Base-by-base conservation (phyloP, 1,139 yeast genomes). In the Zygoascus sp. region DNA sequence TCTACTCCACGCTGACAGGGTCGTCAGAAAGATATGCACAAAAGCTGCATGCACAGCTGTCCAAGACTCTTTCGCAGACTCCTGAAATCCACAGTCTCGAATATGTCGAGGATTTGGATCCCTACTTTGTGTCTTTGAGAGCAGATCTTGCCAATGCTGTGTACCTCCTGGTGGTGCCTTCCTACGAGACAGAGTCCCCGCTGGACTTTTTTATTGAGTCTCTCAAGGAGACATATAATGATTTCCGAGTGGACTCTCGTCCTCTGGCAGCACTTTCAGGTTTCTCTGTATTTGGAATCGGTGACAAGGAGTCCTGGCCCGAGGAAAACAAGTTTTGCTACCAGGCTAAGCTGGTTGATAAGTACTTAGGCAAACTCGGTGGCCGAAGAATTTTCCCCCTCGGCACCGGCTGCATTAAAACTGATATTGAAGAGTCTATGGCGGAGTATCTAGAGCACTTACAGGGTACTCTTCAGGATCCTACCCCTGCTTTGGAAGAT, bases 141-240 rank as follows among this genome's bases (percentile, higher is more conserved):
- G 68, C 72, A 32, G 48, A 44, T 7, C 42, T 45, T 44, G 48
- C 53, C 28, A 53, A 54, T 22, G 42, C 56, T 19, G 72, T 79
- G 39, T 89, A 87, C 59, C 62, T 90, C 20, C 58, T 89, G 53
- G 87, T 89, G 13, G 71, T 89, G 23, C 97, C 97, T 2, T 87
- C 96, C 0, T 89, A 89, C 62, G 97, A 88, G 58, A 85, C 90
- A 0, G 97, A 89, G 64, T 85, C 95, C 1, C 96, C 97, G 9
- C 75, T 90, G 42, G 97, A 89, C 64, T 89, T 81, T 61, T 88
- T 88, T 64, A 70, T 89, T 50, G 95, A 87, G 59, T 82, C 86
- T 45, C 71, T 89, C 57, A 74, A 78, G 52, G 97, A 89, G 49
- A 87, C 94, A 1, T 80, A 79, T 53, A 82, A 83, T 53, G 97